Base-by-base conservation (phyloP, 192 early-diverging fungal genomes). In the Backusella tuberculispora region DNA sequence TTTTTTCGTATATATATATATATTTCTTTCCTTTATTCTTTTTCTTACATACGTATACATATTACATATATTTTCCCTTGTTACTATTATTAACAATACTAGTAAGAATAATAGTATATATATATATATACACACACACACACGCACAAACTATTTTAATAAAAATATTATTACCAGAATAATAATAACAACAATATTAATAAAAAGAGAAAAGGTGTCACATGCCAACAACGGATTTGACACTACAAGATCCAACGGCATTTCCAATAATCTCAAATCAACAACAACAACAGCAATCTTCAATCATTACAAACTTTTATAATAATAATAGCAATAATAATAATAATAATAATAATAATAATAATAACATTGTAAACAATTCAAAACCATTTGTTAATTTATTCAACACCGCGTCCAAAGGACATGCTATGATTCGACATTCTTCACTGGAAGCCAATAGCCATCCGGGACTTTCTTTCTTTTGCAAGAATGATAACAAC, bases 401-500 rank as follows among this genome's bases (percentile, higher is more conserved):
- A 24, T 60, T 60, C 53, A 13, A 60, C 53, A 60, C 53, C 53
- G 26, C 53, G 53, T 60, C 53, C 53, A 60, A 60, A 2, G 29
- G 29, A 34, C 29, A 34, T 60, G 53, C 68, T 43, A 69, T 69
- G 68, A 69, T 69, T 69, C 68, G 68, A 26, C 68, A 69, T 9
- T 26, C 68, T 29, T 69, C 68, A 43, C 21, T 47, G 24, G 45
- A 69, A 69, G 42, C 53, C 2, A 60, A 60, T 26, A 60, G 26
- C 24, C 24, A 45, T 29, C 68, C 68, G 44, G 68, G 68, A 45
- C 68, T 69, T 45, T 69, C 68, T 46, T 69, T 69, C 68, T 69
- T 69, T 69, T 69, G 68, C 26, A 42, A 69, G 29, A 44, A 40
- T 24, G 53, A 60, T 15, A 67, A 17, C 9, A 67, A 12, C 19